Evolutionary conservation across 163 green algal genomes (phyloP), one percentile per base, ranked within the genome.

Genomic region (Picocystis sp.): DNA sequence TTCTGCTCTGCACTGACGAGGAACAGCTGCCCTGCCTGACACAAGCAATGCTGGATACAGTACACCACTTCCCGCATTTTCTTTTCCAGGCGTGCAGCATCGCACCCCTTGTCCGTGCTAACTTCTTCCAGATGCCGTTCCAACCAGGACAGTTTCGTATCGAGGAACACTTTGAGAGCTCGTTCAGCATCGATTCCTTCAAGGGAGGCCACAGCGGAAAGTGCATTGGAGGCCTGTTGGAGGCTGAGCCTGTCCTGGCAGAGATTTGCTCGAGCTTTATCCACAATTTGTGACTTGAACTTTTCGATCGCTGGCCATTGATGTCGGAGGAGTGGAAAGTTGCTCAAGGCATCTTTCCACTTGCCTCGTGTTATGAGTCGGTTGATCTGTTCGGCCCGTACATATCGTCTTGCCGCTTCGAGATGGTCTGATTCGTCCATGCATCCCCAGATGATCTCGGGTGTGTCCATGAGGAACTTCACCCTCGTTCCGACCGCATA

Each of bases 381-480:
- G 56, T 94, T 73, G 57, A 96, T 74, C 24, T 82, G 55, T 2
- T 72, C 45, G 0, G 82, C 82, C 0, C 80, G 62, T 57, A 92
- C 66, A 52, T 78, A 88, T 13, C 87, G 74, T 12, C 73, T 49
- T 1, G 84, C 74, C 15, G 77, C 88, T 2, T 80, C 78, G 62
- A 94, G 54, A 64, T 79, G 82, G 38, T 87, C 72, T 13, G 61
- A 9, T 1, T 63, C 57, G 45, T 97, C 89, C 55, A 98, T 67
- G 64, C 63, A 84, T 22, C 81, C 82, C 80, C 86, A 97, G 19
- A 97, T 88, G 17, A 84, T 70, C 74, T 98, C 89, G 2, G 87
- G 84, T 0, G 89, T 94, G 69, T 98, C 89, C 38, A 98, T 62
- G n/a, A 98, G 57, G 61, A 89, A 96, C 58, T 93, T 94, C 23